Conservation (phyloP, 108 stramenopile genomes). For the Nitzschia putrida region DNA sequence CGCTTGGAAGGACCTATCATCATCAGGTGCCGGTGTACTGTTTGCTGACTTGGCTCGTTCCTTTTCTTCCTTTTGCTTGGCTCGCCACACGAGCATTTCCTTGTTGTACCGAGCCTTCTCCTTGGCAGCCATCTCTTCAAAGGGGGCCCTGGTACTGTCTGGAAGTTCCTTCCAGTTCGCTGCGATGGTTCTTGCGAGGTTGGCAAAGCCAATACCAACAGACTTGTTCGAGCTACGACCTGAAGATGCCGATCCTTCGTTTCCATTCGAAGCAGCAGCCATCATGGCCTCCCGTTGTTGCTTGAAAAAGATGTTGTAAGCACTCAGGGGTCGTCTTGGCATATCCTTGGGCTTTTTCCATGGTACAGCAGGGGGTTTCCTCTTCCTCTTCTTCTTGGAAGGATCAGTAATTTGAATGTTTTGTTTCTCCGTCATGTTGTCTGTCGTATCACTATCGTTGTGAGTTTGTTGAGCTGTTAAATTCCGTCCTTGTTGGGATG, state of each 20-base stretch:
- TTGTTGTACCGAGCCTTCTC: slow-evolving; percentile 46
- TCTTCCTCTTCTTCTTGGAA: slow-evolving; percentile 24
- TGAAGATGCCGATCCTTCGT: neutral
- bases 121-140: slow-evolving; percentile 34
- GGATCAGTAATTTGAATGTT: neutral
- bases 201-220: slow-evolving; percentile 56
- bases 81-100: slow-evolving; percentile 50
- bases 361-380: slow-evolving; percentile 33
- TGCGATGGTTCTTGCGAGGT: slow-evolving; percentile 62
- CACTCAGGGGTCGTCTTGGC: slow-evolving; percentile 54
- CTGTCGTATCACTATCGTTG: too few species aligned
- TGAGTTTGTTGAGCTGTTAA: too few species aligned
- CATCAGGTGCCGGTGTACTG: neutral
- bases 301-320: slow-evolving; percentile 63
- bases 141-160: slow-evolving; percentile 43
- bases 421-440: neutral
- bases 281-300: slow-evolving; percentile 42
- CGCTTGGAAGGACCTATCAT: too few species aligned
- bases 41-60: slow-evolving; percentile 5
- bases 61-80: slow-evolving; percentile 44
- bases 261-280: slow-evolving; percentile 2
- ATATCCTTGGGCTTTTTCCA: slow-evolving; percentile 64
- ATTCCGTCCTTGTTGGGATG: too few species aligned
- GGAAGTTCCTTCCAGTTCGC: slow-evolving; percentile 61
- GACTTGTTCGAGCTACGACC: slow-evolving; percentile 34